Conservation (phyloP, 768 basidiomycete species). For the Russula abietina region DNA sequence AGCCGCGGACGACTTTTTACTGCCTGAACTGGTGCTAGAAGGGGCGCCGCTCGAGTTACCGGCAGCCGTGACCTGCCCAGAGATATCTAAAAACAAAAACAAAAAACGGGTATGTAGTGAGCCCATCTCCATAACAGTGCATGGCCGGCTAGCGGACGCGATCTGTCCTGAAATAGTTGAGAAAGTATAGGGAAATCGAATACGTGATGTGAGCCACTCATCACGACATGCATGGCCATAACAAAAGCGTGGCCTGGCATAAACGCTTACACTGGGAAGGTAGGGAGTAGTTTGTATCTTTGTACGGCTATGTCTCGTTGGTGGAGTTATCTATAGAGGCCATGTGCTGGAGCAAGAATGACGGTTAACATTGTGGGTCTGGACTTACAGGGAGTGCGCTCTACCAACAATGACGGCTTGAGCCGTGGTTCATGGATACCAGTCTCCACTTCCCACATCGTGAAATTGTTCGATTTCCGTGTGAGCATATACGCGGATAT, state of each 20-base stretch:
- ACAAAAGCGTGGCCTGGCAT: no score
- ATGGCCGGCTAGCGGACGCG: constrained; percentile 24
- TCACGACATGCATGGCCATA: no score
- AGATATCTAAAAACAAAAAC: no score
- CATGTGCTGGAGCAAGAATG: constrained; percentile 31
- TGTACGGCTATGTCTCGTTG: constrained; percentile 49
- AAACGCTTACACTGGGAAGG: no score
- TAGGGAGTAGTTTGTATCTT: constrained; percentile 39
- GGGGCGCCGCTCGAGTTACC: no score
- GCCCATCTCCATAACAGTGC: not conserved
- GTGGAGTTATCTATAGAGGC: constrained; percentile 48
- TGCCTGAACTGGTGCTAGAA: not conserved
- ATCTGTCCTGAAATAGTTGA: no score
- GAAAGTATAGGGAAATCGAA: no score
- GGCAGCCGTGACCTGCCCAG: no score
- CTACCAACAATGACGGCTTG: constrained; percentile 41
- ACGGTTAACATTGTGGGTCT: not conserved
- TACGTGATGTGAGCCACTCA: no score
- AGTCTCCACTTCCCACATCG: constrained; percentile 51
- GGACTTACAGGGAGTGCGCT: constrained; percentile 10
- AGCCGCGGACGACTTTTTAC: not conserved
- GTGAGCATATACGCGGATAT: no score
- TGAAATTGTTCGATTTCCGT: constrained; percentile 56
- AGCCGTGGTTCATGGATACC: constrained; percentile 42
- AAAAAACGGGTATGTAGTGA: not conserved